These are phyloP conservation scores for Sanghuangporus weigelae DNA, from an alignment of 1,284 basidiomycete species.

Conservation along the genomic window DNA sequence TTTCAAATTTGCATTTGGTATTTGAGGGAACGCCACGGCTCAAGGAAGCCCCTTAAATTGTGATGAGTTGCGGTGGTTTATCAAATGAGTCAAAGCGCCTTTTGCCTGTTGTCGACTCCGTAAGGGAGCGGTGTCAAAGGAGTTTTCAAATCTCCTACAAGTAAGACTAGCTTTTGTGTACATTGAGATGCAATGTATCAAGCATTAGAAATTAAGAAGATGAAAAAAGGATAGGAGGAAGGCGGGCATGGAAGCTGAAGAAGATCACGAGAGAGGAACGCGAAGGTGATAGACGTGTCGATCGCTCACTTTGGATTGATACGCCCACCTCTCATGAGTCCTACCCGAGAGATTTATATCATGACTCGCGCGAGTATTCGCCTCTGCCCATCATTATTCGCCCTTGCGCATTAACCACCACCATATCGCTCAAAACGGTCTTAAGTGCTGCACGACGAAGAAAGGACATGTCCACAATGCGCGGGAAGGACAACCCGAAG, in stretches of 20 bases:
- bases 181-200: not conserved
- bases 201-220: too few relatives aligned
- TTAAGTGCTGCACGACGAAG: not conserved
- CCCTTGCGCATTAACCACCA: not conserved
- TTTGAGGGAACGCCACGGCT: not conserved
- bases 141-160: not conserved
- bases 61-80: not conserved
- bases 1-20: not conserved
- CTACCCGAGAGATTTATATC: not conserved
- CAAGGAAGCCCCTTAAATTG: not conserved
- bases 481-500: slow-evolving; percentile 11
- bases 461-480: not conserved
- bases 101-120: not conserved
- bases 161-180: not conserved
- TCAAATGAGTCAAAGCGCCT: not conserved
- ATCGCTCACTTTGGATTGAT: not conserved
- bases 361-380: not conserved
- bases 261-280: not conserved
- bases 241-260: not conserved
- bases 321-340: not conserved
- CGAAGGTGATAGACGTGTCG: not conserved
- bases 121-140: not conserved
- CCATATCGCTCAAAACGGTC: not conserved
- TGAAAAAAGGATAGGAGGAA: not conserved
- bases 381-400: not conserved